These are phyloP conservation scores for Cutaneotrichosporon cutaneum DNA, from an alignment of 1,284 basidiomycete species.

Conservation along the genomic window DNA sequence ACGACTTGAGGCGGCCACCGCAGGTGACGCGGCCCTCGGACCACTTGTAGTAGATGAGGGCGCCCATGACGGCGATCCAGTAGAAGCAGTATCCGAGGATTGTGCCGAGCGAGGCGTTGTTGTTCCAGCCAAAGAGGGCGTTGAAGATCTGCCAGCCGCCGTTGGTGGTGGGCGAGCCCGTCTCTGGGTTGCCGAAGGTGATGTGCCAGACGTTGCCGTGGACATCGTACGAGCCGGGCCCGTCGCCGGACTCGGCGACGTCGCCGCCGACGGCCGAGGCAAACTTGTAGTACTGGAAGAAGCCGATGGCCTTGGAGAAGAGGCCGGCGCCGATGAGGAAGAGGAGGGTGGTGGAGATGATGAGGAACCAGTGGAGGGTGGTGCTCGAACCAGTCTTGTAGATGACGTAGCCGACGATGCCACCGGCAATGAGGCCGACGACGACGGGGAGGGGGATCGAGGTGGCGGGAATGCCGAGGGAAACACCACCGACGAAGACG, in stretches of 20 bases:
- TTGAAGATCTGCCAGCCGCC: constrained; percentile 53
- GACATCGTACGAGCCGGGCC: constrained; percentile 62
- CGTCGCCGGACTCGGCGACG: constrained; percentile 65
- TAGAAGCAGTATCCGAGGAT: constrained; percentile 74
- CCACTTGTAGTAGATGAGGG: constrained; percentile 70
- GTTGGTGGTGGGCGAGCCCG: constrained; percentile 54
- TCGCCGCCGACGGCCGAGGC: constrained; percentile 64
- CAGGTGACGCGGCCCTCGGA: constrained; percentile 54
- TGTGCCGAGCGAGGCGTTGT: constrained; percentile 61
- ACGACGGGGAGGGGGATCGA: constrained; percentile 87
- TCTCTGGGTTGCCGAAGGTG: constrained; percentile 72
- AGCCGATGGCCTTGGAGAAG: constrained; percentile 66
- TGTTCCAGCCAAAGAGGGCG: constrained; percentile 53
- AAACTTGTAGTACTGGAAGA: constrained; percentile 64
- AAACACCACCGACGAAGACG: constrained; percentile 88
- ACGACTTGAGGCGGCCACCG: constrained; percentile 34
- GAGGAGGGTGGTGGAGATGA: constrained; percentile 83
- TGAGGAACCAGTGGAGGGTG: constrained; percentile 68
- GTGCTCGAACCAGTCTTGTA: constrained; percentile 53
- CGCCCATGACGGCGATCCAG: constrained; percentile 69
- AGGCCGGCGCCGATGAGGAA: constrained; percentile 89
- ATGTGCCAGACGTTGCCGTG: constrained; percentile 73
- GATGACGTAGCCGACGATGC: constrained; percentile 59
- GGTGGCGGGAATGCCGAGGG: constrained; percentile 72
- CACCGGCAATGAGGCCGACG: constrained; percentile 73